Evolutionary conservation across 2,329 filamentous ascomycete genomes (phyloP), one percentile per base, ranked within the genome.

Genomic region (Lachnellula occidentalis): DNA sequence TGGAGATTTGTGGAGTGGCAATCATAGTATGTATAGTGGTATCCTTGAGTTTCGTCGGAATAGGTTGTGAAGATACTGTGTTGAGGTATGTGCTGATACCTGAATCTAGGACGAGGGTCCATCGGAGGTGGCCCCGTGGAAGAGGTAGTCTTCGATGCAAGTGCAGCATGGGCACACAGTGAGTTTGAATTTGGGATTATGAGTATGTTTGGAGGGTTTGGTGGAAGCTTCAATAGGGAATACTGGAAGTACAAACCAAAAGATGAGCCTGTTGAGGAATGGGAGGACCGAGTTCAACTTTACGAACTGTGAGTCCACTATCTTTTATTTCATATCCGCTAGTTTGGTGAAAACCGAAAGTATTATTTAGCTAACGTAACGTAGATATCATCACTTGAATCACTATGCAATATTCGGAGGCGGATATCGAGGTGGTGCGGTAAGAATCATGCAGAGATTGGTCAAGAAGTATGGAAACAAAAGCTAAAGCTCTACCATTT

Each of bases 131-230:
- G 77, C 0, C 77, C 74, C 1, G 72, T 77, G 0, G 88, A 92
- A 61, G 86, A 91, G 60, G 82, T 96, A 1, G 82, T 95, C 1
- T 96, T 85, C 67, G 92, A 96, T 67, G 84, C 91, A 0, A 87
- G 86, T 2, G 80, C 83, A 42, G 88, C 87, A 59, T 96, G 95
- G 67, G 90, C 86, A 1, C 92, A 96, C 69, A 87, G 80, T 1
- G 92, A 97, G 74, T 96, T 86, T 70, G 92, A 96, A 62, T 74
- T 95, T 50, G 92, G 92, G 0, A 96, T 95, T 61, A 96, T 96
- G 91, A 82, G 80, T 50, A 95, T 96, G 91, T 97, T 96, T 78
- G 92, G 92, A 0, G 92, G 92, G 0, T 96, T 95, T 70, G 84
- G 84, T 0, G 64, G 70, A 0, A 70, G 67, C 1, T 95, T 96